Evolutionary conservation across 2,329 filamentous ascomycete genomes (phyloP).

Genomic region (Penicillium janthinellum): DNA sequence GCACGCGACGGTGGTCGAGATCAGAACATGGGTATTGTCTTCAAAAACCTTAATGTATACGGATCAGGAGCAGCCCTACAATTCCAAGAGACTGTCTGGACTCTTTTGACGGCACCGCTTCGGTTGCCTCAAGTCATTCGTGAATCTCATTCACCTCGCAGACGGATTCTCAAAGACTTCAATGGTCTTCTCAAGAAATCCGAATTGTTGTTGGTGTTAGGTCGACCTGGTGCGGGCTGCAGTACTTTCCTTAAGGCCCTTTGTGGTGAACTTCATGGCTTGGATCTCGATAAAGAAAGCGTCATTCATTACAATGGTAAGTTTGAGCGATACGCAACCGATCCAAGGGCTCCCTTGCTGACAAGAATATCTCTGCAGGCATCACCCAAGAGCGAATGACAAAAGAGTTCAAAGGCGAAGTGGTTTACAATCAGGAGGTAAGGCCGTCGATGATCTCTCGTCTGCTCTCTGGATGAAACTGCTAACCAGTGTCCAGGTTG

Average conservation of each 20-base stretch:
- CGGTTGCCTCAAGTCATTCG: constrained; percentile 21
- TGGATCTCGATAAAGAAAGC: constrained; percentile 67
- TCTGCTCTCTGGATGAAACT: background rate
- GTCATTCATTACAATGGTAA: constrained; percentile 77
- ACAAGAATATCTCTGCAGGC: constrained; percentile 6
- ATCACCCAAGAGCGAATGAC: constrained; percentile 32
- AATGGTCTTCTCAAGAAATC: constrained; percentile 59
- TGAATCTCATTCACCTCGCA: constrained; percentile 17
- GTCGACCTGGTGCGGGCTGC: constrained; percentile 56
- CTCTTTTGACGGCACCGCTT: constrained; percentile 21
- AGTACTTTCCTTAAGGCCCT: constrained; percentile 82
- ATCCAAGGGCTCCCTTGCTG: too few species aligned
- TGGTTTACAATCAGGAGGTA: constrained; percentile 51
- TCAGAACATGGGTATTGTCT: constrained; percentile 24
- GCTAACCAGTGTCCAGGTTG: constrained; percentile 69
- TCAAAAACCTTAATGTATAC: constrained; percentile 28
- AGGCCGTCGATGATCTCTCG: background rate
- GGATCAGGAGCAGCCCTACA: constrained; percentile 32
- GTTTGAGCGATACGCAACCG: too few species aligned
- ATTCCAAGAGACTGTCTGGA: constrained; percentile 26
- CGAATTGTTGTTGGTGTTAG: constrained; percentile 56
- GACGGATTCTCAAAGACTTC: constrained; percentile 60
- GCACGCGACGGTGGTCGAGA: constrained; percentile 9
- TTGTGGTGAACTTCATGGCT: constrained; percentile 76
- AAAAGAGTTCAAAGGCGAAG: constrained; percentile 42